Conservation (phyloP, 345 rosid genomes). For the Pistacia atlantica region DNA sequence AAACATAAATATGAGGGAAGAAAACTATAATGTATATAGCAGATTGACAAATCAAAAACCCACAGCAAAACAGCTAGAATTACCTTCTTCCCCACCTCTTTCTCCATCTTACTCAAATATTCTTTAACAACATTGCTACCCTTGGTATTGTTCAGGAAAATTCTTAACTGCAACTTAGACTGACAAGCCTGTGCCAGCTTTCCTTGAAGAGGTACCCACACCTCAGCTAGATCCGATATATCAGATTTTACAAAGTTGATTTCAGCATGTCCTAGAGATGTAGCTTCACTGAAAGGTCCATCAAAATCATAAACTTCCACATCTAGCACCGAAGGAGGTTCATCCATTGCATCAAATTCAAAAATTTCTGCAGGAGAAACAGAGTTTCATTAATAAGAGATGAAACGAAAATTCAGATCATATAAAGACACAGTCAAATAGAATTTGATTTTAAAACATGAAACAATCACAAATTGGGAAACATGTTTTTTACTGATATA, state of each 20-base stretch:
- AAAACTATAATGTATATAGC: not conserved
- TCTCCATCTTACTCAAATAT: constrained; percentile 94
- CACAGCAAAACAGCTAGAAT: constrained; percentile 17
- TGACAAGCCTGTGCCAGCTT: constrained; percentile 93
- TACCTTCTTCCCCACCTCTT: constrained; percentile 98
- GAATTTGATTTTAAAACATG: not conserved
- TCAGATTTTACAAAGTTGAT: constrained; percentile 85
- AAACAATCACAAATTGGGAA: constrained; percentile 11
- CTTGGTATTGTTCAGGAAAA: constrained; percentile 86
- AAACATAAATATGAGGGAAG: not conserved
- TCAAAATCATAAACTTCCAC: constrained; percentile 93
- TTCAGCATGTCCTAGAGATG: constrained; percentile 81
- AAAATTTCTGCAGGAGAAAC: constrained; percentile 76
- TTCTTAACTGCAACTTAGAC: constrained; percentile 85
- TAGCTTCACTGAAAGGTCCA: constrained; percentile 91
- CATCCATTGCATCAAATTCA: constrained; percentile 97
- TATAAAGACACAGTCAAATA: constrained; percentile 2
- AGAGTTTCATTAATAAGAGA: constrained; percentile 17
- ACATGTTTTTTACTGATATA: not conserved
- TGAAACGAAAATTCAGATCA: constrained; percentile 15
- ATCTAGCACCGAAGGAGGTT: constrained; percentile 91
- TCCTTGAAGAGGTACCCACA: constrained; percentile 87
- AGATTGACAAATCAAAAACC: constrained; percentile 9
- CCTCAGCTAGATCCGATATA: constrained; percentile 85
- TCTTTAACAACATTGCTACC: constrained; percentile 83